These are phyloP conservation scores for Aspergillus saccharolyticus DNA, from an alignment of 495 filamentous ascomycete genomes.

Conservation along the genomic window DNA sequence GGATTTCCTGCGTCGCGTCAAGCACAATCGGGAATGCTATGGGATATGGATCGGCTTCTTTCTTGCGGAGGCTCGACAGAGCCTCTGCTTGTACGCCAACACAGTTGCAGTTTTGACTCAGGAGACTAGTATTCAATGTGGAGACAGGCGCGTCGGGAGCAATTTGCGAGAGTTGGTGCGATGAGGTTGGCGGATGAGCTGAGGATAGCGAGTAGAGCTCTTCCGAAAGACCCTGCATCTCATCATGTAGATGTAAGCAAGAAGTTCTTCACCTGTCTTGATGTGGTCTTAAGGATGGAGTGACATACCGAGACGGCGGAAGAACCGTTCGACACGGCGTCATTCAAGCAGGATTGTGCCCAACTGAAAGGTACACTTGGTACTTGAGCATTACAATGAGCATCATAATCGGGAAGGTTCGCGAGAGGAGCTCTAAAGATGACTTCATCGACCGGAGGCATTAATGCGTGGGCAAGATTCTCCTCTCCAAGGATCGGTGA, in stretches of 20 bases:
- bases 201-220: too few relatives aligned
- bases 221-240: too few relatives aligned
- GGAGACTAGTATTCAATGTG: neutral
- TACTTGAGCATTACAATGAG: too few relatives aligned
- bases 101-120: neutral
- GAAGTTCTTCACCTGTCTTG: too few relatives aligned
- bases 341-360: too few relatives aligned
- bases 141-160: too few relatives aligned
- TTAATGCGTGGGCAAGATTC: neutral
- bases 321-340: too few relatives aligned
- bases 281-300: too few relatives aligned
- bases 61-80: neutral
- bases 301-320: too few relatives aligned
- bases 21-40: neutral
- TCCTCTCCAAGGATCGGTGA: neutral
- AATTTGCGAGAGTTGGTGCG: too few relatives aligned
- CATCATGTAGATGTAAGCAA: too few relatives aligned
- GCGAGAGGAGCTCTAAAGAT: neutral
- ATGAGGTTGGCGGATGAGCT: too few relatives aligned
- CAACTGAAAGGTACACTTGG: neutral
- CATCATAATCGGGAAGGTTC: neutral
- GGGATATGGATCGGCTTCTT: neutral
- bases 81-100: neutral
- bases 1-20: neutral
- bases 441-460: neutral